Percentiles rank a stretch among this genome's conserved stretches.
Evolutionary conservation across 2,329 filamentous ascomycete genomes (phyloP).

Genomic region (Kalmusia sp.): DNA sequence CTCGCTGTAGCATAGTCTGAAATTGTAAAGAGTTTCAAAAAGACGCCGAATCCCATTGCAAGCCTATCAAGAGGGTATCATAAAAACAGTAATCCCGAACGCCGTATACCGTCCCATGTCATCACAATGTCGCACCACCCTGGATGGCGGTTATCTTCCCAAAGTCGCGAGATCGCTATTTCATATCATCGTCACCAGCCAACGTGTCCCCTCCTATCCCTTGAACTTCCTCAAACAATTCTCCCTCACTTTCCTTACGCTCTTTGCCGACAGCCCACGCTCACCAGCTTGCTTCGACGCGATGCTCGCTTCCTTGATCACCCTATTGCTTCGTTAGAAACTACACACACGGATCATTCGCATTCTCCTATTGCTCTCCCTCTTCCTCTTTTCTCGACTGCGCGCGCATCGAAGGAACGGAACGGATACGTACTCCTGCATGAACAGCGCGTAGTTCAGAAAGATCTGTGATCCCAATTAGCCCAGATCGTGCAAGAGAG

Average conservation of each 20-base stretch:
- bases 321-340: constrained; percentile 55
- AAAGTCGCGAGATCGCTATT: too few species aligned
- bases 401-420: too few species aligned
- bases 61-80: constrained; percentile 1
- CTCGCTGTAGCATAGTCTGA: background rate
- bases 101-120: background rate
- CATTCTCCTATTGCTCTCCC: background rate
- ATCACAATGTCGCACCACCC: background rate
- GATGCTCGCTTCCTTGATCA: constrained; percentile 82
- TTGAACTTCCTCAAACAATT: constrained; percentile 52
- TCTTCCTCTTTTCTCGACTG: too few species aligned
- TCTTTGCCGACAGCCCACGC: constrained; percentile 74
- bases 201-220: constrained; percentile 26
- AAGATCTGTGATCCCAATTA: constrained; percentile 69
- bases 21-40: background rate
- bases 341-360: too few species aligned
- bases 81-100: constrained; percentile 5
- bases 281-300: constrained; percentile 77
- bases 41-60: background rate
- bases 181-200: too few species aligned
- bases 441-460: constrained; percentile 83
- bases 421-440: constrained; percentile 67
- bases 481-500: too few species aligned
- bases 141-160: background rate
- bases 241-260: constrained; percentile 78